Base-by-base conservation (phyloP, 306 rosid genomes). In the Carpinus viminea region DNA sequence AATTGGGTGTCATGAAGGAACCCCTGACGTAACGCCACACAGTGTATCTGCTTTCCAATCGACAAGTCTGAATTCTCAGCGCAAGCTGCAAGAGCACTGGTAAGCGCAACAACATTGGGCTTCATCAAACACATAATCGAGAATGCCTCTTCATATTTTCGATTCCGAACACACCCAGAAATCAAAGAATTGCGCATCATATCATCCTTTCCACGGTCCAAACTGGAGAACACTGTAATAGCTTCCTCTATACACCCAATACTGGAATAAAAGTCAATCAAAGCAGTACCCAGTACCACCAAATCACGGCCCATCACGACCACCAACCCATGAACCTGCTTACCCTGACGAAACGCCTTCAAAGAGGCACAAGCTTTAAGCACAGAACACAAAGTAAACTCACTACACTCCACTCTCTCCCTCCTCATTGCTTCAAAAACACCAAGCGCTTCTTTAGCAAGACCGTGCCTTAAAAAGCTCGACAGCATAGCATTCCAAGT, bases 311-410 rank as follows among this genome's bases (percentile, higher is more conserved):
- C 90, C 84, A 83, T 70, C 8, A 72, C 83, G 36, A 87, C 87
- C 71, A 89, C 89, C 85, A 90, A 75, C 46, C 93, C 97, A 82
- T 89, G 95, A 83, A 82, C 90, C 80, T 92, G 96, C 80, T 83
- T 83, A 31, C 89, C 92, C 38, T 79, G 85, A 68, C 77, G 82
- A 82, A 84, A 74, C 2, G 86, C 85, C 85, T 85, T 85, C 74
- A 88, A 77, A 59, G 83, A 82, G 68, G 90, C 84, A 74, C 94
- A 90, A 60, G 81, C 80, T 81, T 92, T 87, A 73, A 92, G 86
- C 79, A 81, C 81, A 1, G 94, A 88, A 79, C 97, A 92, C 85
- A 87, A 56, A 0, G 97, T 90, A 72, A 92, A 85, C 83, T 83
- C 91, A 28, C 84, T 85, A 1, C 76, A 46, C 60, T 77, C 88